phyloP scores from a whole-genome alignment of 2,329 filamentous ascomycete genomes.

The Xylariomycetidae sp. region DNA sequence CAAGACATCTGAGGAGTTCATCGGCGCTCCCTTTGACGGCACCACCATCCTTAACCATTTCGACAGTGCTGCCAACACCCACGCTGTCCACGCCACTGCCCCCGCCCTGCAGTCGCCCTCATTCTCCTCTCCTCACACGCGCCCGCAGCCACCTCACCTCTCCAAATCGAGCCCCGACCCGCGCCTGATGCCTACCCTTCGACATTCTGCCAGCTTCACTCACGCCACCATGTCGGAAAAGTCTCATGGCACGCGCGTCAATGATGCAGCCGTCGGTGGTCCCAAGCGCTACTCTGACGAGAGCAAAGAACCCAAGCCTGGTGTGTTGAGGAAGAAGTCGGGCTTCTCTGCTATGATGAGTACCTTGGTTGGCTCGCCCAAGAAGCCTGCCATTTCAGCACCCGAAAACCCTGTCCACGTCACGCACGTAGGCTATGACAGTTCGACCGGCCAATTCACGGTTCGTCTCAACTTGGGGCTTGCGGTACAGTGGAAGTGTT shows the following conservation, averaged over 20 bases:
- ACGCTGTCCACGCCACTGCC: no score
- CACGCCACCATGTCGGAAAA: constrained; percentile 45
- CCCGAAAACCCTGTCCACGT: constrained; percentile 97
- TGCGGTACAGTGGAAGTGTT: constrained; percentile 1
- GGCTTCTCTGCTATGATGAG: constrained; percentile 85
- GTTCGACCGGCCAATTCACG: constrained; percentile 91
- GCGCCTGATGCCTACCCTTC: constrained; percentile 50
- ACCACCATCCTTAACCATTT: constrained; percentile 55
- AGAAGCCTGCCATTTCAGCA: constrained; percentile 91
- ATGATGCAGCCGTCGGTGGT: constrained; percentile 42
- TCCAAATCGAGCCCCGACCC: constrained; percentile 46
- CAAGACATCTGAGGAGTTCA: constrained; percentile 50
- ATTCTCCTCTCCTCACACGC: no score
- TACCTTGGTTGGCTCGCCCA: constrained; percentile 74
- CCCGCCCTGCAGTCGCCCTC: constrained; percentile 27
- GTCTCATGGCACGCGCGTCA: constrained; percentile 30
- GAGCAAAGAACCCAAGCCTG: constrained; percentile 53
- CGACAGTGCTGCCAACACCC: constrained; percentile 44
- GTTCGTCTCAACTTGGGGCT: constrained; percentile 45
- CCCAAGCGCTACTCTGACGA: constrained; percentile 79
- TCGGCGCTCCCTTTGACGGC: constrained; percentile 61
- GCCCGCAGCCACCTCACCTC: constrained; percentile 26
- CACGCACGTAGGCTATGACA: constrained; percentile 96
- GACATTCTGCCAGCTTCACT: constrained; percentile 62
- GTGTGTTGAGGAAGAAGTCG: constrained; percentile 71